A percentile compares a stretch with the other conserved stretches of the same genome.
phyloP scores from a whole-genome alignment of 2,329 filamentous ascomycete genomes.

The Stachybotrys echinatus region DNA sequence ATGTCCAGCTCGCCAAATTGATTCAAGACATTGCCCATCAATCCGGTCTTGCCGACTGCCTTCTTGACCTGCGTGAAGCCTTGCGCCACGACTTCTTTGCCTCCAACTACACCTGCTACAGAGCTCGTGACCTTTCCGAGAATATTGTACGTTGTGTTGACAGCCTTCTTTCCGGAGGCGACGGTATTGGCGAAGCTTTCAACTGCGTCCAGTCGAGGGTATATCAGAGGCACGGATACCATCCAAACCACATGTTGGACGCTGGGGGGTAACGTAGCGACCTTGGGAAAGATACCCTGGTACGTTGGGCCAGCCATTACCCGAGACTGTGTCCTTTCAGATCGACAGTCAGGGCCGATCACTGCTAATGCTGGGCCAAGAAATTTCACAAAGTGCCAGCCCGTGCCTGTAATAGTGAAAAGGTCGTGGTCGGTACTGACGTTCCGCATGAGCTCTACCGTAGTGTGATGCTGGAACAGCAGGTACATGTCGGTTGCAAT shows the following conservation, averaged over 20 bases:
- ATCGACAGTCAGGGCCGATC: slow-evolving; percentile 85
- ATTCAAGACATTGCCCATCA: slow-evolving; percentile 94
- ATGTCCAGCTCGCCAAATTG: slow-evolving; percentile 96
- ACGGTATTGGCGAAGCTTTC: slow-evolving; percentile 89
- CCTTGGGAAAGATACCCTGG: slow-evolving; percentile 93
- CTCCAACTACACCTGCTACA: slow-evolving; percentile 90
- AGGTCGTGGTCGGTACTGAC: slow-evolving; percentile 84
- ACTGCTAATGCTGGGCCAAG: slow-evolving; percentile 87
- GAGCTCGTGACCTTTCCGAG: slow-evolving; percentile 92
- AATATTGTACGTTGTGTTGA: slow-evolving; percentile 94
- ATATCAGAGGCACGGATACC: slow-evolving; percentile 84
- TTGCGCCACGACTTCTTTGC: slow-evolving; percentile 85
- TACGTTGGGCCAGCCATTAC: slow-evolving; percentile 96
- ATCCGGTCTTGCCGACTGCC: slow-evolving; percentile 86
- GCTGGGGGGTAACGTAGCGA: slow-evolving; percentile 82
- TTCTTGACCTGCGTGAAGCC: slow-evolving; percentile 96
- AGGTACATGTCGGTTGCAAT: slow-evolving; percentile 97
- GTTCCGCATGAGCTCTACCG: slow-evolving; percentile 85
- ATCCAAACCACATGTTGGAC: slow-evolving; percentile 98
- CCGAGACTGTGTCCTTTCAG: slow-evolving; percentile 82
- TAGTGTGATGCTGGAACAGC: slow-evolving; percentile 97
- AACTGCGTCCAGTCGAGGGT: slow-evolving; percentile 84
- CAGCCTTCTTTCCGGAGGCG: slow-evolving; percentile 91
- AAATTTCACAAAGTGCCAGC: slow-evolving; percentile 98
- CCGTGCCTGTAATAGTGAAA: slow-evolving; percentile 94